A percentile compares a stretch with the other conserved stretches of the same genome.
phyloP scores from a whole-genome alignment of 495 filamentous ascomycete species.

The Penicillium coprophilum region DNA sequence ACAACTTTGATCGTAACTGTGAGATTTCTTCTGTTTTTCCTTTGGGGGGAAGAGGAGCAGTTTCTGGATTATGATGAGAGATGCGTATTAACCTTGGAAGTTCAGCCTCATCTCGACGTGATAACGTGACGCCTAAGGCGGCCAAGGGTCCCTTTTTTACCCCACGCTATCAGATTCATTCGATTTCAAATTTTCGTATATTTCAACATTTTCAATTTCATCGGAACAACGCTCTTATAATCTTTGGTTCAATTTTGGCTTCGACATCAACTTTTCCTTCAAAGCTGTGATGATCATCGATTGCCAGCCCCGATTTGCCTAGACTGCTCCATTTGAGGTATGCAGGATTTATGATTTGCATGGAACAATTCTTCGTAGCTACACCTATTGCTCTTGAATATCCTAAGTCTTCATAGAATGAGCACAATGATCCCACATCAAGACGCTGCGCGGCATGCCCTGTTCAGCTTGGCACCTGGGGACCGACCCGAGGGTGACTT shows the following conservation, averaged over 20 bases:
- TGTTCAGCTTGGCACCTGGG: too few species aligned
- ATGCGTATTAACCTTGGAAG: neutral
- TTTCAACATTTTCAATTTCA: neutral
- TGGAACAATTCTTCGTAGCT: neutral
- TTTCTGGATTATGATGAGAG: neutral
- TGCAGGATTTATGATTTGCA: conserved; percentile 7
- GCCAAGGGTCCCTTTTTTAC: neutral
- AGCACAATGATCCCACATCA: too few species aligned
- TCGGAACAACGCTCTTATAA: neutral
- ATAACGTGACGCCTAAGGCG: neutral
- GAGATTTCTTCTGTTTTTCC: neutral
- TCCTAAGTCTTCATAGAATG: neutral
- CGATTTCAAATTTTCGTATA: neutral
- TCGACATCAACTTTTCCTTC: neutral
- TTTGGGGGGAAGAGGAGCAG: neutral
- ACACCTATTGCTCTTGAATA: neutral
- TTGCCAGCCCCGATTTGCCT: conserved; percentile 4
- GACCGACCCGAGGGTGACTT: too few species aligned
- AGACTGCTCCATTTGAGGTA: conserved; percentile 3
- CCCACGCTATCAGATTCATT: conserved; percentile 8
- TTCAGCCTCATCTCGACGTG: conserved; percentile 5
- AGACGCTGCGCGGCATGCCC: too few species aligned
- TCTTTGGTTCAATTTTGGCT: neutral
- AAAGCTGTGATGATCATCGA: neutral
- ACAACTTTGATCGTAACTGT: conserved; percentile 1